Evolutionary conservation across 495 filamentous ascomycete species (phyloP).

Genomic region (Aspergillus kassunensis): DNA sequence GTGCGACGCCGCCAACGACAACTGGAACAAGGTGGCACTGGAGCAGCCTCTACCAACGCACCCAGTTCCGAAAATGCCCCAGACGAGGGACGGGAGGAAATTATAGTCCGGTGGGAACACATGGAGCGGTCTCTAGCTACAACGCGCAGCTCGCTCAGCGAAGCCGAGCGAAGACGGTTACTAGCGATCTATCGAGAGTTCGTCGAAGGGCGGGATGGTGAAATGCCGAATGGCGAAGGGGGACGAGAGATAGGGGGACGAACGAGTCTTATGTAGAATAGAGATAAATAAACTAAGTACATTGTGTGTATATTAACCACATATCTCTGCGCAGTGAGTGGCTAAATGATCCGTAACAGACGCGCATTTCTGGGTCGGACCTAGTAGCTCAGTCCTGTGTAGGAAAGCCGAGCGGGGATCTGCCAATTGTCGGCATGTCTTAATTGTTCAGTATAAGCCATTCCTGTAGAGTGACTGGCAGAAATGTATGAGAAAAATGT

Average conservation of each 20-base stretch:
- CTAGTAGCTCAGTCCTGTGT: too few relatives aligned
- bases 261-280: slow-evolving; percentile 80
- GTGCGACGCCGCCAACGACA: slow-evolving; percentile 58
- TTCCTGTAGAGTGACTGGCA: too few relatives aligned
- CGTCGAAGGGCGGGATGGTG: slow-evolving; percentile 82
- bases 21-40: slow-evolving; percentile 41
- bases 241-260: slow-evolving; percentile 87
- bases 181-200: slow-evolving; percentile 87
- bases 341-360: too few relatives aligned
- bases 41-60: slow-evolving; percentile 15
- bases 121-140: slow-evolving; percentile 67
- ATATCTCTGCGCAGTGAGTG: background rate
- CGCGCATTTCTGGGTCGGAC: too few relatives aligned
- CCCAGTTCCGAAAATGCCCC: slow-evolving; percentile 19
- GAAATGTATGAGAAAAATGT: too few relatives aligned
- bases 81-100: slow-evolving; percentile 55
- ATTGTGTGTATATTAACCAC: background rate
- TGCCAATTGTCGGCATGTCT: too few relatives aligned
- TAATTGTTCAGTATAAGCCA: too few relatives aligned
- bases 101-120: slow-evolving; percentile 84
- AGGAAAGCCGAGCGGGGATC: too few relatives aligned
- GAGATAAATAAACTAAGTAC: slow-evolving; percentile 12
- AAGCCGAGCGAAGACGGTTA: slow-evolving; percentile 67
- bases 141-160: slow-evolving; percentile 81
- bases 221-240: slow-evolving; percentile 89